Evolutionary conservation across 106 monocot species (phyloP).

Genomic region (Phalaenopsis equestris): DNA sequence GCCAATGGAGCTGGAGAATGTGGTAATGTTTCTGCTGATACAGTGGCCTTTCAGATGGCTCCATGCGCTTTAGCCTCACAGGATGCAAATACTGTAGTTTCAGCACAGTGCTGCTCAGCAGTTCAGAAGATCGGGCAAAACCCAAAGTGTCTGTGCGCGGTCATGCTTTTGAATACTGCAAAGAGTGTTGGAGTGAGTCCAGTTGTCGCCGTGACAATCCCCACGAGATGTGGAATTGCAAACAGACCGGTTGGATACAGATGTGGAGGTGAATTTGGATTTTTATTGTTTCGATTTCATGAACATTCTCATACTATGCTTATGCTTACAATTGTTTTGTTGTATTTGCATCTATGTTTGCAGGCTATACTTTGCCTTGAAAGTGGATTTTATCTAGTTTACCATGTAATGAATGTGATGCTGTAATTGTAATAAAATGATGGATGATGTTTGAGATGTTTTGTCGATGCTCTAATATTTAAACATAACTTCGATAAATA

Average conservation of each 20-base stretch:
- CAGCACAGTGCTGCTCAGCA: constrained; percentile 29
- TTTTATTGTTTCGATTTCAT: not conserved
- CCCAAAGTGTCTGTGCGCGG: constrained; percentile 68
- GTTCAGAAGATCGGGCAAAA: constrained; percentile 43
- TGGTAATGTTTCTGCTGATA: constrained; percentile 31
- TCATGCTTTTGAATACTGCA: constrained; percentile 52
- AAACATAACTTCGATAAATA: not conserved
- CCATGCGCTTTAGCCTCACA: constrained; percentile 43
- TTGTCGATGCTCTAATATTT: not conserved
- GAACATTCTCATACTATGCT: not conserved
- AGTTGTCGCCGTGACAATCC: constrained; percentile 54
- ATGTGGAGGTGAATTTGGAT: constrained; percentile 46
- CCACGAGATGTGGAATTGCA: constrained; percentile 59
- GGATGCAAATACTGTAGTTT: constrained; percentile 21
- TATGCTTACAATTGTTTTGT: not conserved
- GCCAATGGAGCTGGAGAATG: constrained; percentile 59
- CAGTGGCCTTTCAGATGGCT: constrained; percentile 43
- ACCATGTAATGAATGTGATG: not conserved
- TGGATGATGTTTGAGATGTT: not conserved
- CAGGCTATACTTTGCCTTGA: constrained; percentile 6
- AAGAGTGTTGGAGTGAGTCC: constrained; percentile 48
- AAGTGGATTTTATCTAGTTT: not conserved
- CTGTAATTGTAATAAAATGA: not conserved
- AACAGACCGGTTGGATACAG: constrained; percentile 70
- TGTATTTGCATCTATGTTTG: not conserved